phyloP scores from a whole-genome alignment of 306 rosid genomes.

The Leucaena leucocephala region DNA sequence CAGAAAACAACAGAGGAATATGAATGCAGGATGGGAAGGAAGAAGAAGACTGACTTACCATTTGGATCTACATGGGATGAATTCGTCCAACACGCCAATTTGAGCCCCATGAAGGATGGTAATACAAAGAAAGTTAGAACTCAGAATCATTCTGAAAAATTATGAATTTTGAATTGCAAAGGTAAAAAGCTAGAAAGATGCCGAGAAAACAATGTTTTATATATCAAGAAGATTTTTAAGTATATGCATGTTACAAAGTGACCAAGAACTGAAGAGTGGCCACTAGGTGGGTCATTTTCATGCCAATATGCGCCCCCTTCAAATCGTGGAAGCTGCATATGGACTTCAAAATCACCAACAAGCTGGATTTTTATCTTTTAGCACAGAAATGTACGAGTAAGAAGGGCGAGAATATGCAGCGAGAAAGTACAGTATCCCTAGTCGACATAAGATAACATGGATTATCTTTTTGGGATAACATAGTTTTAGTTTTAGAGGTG shows the following conservation, averaged over 20 bases:
- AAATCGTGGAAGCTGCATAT: constrained; percentile 4
- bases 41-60: constrained; percentile 50
- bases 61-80: constrained; percentile 64
- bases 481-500: neutral
- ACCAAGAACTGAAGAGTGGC: constrained; percentile 8
- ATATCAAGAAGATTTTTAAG: no score
- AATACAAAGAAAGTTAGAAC: constrained; percentile 24
- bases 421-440: neutral
- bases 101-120: constrained; percentile 3
- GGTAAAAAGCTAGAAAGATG: neutral
- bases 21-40: neutral
- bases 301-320: neutral
- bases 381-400: neutral
- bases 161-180: neutral
- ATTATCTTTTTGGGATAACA: neutral
- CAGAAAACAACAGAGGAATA: neutral
- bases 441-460: neutral
- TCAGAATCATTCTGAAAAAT: constrained; percentile 2
- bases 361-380: neutral
- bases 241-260: no score
- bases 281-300: constrained; percentile 16
- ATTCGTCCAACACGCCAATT: constrained; percentile 35
- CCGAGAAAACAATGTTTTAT: no score
- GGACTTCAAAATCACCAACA: constrained; percentile 10
- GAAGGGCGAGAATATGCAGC: neutral